phyloP scores from a whole-genome alignment of 129 eudicot species.

The Centrapalus pauciflorus region DNA sequence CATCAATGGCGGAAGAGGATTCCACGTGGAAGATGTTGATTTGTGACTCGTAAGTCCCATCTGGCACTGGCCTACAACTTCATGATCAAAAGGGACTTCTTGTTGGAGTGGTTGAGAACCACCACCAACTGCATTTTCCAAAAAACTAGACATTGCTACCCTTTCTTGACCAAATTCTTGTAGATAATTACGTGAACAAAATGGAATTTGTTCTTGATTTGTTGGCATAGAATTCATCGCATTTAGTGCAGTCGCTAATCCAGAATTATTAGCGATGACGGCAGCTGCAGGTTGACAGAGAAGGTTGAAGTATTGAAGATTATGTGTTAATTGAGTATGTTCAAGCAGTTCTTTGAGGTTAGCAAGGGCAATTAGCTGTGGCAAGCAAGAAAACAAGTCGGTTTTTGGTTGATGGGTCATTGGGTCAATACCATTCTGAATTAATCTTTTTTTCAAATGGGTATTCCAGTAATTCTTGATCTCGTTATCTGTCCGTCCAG shows the following conservation, averaged over 20 bases:
- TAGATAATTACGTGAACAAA: background rate
- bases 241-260: background rate
- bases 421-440: conserved; percentile 47
- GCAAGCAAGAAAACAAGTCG: conserved; percentile 42
- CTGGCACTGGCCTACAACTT: conserved; percentile 18
- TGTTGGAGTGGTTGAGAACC: conserved; percentile 43
- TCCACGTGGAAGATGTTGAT: conserved; percentile 22
- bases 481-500: conserved; percentile 50
- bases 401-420: conserved; percentile 50
- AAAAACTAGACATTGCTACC: conserved; percentile 18
- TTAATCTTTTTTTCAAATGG: conserved; percentile 36
- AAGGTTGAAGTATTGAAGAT: conserved; percentile 30
- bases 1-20: conserved; percentile 7
- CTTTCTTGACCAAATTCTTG: conserved; percentile 22
- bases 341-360: conserved; percentile 35
- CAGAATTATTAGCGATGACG: background rate
- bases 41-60: conserved; percentile 21
- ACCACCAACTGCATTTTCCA: conserved; percentile 23
- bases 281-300: too few species aligned
- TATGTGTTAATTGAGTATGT: conserved; percentile 27
- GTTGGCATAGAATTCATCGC: background rate
- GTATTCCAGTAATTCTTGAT: conserved; percentile 52
- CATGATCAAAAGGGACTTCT: conserved; percentile 31
- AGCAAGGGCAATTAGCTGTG: conserved; percentile 42
- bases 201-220: conserved; percentile 18